Base-by-base conservation (phyloP, 2,329 filamentous ascomycete genomes). In the Sporothrix phasma region DNA sequence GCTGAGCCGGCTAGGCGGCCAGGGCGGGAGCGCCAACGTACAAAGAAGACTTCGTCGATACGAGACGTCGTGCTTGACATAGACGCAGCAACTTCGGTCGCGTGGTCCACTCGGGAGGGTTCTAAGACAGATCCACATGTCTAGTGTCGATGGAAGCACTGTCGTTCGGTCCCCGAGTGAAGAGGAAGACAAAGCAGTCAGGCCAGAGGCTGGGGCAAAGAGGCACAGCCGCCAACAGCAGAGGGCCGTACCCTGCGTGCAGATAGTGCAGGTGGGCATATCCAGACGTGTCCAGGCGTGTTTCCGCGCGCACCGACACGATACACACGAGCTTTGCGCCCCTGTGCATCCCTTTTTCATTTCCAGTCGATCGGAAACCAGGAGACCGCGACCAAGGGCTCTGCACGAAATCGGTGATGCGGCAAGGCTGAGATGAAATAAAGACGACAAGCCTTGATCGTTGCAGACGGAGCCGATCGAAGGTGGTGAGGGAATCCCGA, bases 341-440 rank as follows among this genome's bases (percentile, higher is more conserved):
- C 56, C 56, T 31, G 56, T 31, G 39, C 56, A 59, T 46, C 56
- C 56, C 56, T 59, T 46, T 15, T 24, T 59, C 54, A 43, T 58
- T 58, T 58, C 22, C 54, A 58, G 54, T 41, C 54, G 54, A 43
- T 58, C 37, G 29, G 54, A 29, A 58, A 58, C 54, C 54, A 58
- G 54, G 54, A 43, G 37, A 29, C 22, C 34, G 13, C 37, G 37
- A 8, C 54, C 15, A 26, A 37, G 13, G 37, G 39, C 15, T 19
- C 37, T 7, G 5, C 5, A 24, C 5, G 13, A 17, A 37, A 22
- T 17, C n/a, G 24, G 19, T n/a, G 51, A 56, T 8, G 31, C 19
- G 34, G 11, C 5, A 2, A 24, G 31, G 4, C 17, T 10, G 3
- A 41, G 34, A 56, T 56, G 26, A 29, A 58, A 43, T 58, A 43